These are phyloP conservation scores for Backusella tarrabulga DNA, from an alignment of 192 early-diverging fungal species.

Conservation along the genomic window DNA sequence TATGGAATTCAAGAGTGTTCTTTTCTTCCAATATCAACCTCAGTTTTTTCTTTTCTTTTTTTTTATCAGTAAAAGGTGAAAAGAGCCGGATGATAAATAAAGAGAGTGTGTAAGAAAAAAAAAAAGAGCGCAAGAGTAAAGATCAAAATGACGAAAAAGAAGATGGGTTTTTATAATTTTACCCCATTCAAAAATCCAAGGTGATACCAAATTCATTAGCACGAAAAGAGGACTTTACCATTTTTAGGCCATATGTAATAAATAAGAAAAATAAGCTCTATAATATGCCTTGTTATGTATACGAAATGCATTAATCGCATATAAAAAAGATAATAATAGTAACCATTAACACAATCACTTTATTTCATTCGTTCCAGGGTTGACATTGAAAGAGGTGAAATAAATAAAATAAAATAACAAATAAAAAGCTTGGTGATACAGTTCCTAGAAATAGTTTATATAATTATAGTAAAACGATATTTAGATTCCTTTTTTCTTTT, in stretches of 20 bases:
- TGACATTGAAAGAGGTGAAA: background rate
- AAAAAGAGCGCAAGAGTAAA: background rate
- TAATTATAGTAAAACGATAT: background rate
- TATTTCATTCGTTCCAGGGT: background rate
- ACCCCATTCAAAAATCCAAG: background rate
- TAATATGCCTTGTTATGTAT: background rate
- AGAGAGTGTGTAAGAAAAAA: background rate
- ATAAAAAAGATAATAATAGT: background rate
- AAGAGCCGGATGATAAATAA: too few relatives aligned
- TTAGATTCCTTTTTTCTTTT: background rate
- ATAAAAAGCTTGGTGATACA: background rate
- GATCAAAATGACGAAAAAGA: background rate
- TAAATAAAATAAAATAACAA: background rate
- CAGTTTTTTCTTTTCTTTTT: too few relatives aligned
- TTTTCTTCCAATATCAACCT: background rate
- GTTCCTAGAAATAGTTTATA: background rate
- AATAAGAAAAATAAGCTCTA: background rate
- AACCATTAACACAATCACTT: background rate
- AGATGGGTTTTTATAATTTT: background rate
- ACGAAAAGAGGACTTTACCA: background rate
- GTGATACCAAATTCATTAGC: background rate
- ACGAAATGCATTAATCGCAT: background rate
- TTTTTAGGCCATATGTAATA: background rate
- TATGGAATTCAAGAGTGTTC: background rate
- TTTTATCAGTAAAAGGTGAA: too few relatives aligned